Evolutionary conservation across 345 rosid genomes (phyloP).

Genomic region (Iberis pinnata): DNA sequence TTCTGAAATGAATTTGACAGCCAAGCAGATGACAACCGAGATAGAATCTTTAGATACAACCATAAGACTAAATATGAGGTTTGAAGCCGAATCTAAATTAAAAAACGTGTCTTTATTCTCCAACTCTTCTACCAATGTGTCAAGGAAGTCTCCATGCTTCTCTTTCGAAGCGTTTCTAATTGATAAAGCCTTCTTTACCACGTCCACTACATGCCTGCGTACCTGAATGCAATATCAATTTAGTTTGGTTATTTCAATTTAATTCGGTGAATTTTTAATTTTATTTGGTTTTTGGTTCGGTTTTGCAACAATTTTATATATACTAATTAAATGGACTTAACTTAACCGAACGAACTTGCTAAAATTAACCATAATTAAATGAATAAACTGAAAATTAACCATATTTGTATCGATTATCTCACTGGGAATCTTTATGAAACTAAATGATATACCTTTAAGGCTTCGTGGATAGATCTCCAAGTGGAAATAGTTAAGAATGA

Average conservation of each 20-base stretch:
- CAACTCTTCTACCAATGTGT: slow-evolving; percentile 19
- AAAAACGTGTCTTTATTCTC: slow-evolving; percentile 14
- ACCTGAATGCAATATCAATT: neutral
- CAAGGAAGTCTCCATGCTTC: slow-evolving; percentile 26
- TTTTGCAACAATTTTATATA: too few species aligned
- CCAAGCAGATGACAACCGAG: slow-evolving; percentile 27
- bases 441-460: neutral
- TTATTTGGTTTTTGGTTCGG: too few species aligned
- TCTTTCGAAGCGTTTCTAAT: slow-evolving; percentile 20
- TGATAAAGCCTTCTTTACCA: slow-evolving; percentile 13
- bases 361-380: too few species aligned
- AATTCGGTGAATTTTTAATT: too few species aligned
- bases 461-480: slow-evolving; percentile 26
- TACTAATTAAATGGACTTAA: too few species aligned
- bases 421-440: too few species aligned
- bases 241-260: too few species aligned
- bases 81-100: slow-evolving; percentile 10
- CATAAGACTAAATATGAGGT: slow-evolving; percentile 24
- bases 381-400: too few species aligned
- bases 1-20: slow-evolving; percentile 23
- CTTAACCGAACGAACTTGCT: too few species aligned
- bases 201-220: slow-evolving; percentile 24
- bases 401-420: too few species aligned
- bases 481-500: slow-evolving; percentile 14
- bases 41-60: slow-evolving; percentile 27